Evolutionary conservation across 2,329 filamentous ascomycete genomes (phyloP), one percentile per base, ranked within the genome.

Genomic region (Colletotrichum melonis): DNA sequence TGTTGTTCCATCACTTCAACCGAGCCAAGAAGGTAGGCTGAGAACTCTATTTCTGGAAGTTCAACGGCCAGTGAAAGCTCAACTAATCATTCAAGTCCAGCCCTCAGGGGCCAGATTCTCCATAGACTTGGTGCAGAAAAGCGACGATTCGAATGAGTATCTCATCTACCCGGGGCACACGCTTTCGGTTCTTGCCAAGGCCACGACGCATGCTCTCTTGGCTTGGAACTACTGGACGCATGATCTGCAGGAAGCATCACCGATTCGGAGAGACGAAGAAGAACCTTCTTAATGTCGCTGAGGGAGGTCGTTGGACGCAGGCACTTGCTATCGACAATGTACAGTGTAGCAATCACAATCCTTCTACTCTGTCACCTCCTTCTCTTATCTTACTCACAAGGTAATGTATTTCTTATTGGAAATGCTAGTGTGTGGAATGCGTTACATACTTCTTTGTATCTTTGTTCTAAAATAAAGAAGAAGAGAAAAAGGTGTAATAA

Each of bases 351-450:
- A 12, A 12, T 32, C 32, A 35, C 32, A 35, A 35, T 35, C 32
- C 32, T 35, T 35, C 32, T 35, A 5, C 32, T 32, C 32, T 12
- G 0, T 35, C 32, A 4, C 32, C 32, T 12, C 0, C 11, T 35
- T 12, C 30, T 32, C 30, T 35, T 5, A 35, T 35, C 11, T 12
- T 5, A 2, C 32, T 35, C 32, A 35, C 11, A 5, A 35, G 32
- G 11, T 35, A 35, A 35, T 0, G 32, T 35, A 12, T 5, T 35
- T 0, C 1, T 5, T 5, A 5, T 35, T 35, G 32, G 11, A 35
- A 5, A 35, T 0, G 0, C 32, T 35, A 35, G 0, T 35, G 0
- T 35, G 11, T 35, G 32, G 4, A 35, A 35, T 5, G 32, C 11
- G 32, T 35, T 35, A 12, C 32, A 12, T 5, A 35, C 9, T 12